These are phyloP conservation scores for Spinellus fusiger DNA, from an alignment of 192 early-diverging fungal species.

Conservation along the genomic window DNA sequence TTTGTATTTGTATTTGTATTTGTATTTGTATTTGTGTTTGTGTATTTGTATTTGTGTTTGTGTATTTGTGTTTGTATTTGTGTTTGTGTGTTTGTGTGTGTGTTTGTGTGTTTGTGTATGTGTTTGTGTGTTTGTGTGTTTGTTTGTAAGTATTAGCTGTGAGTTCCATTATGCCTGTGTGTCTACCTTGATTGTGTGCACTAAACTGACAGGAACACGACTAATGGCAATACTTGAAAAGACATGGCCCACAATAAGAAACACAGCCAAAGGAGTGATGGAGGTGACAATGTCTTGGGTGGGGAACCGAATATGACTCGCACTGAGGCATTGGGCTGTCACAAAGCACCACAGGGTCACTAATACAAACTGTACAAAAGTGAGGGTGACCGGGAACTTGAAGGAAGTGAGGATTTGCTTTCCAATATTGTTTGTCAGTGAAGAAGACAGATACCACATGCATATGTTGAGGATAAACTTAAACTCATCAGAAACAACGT, in stretches of 20 bases:
- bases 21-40: background rate
- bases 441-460: constrained; percentile 78
- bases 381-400: constrained; percentile 77
- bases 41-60: too few species aligned
- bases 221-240: constrained; percentile 75
- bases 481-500: constrained; percentile 32
- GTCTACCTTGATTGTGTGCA: constrained; percentile 88
- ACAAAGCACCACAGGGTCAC: constrained; percentile 60
- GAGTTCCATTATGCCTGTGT: too few species aligned
- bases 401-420: constrained; percentile 77
- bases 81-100: too few species aligned
- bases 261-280: constrained; percentile 68
- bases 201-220: constrained; percentile 73
- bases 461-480: constrained; percentile 62
- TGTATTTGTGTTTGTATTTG: too few species aligned
- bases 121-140: too few species aligned
- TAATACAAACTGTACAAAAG: constrained; percentile 78
- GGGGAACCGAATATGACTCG: constrained; percentile 49
- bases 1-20: constrained; percentile 6
- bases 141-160: too few species aligned
- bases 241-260: constrained; percentile 82
- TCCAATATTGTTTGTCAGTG: constrained; percentile 77
- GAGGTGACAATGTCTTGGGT: constrained; percentile 47
- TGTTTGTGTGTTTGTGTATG: too few species aligned
- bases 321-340: constrained; percentile 33